These are phyloP conservation scores for Gamarada debralockiae DNA, from an alignment of 495 filamentous ascomycete species.

Conservation along the genomic window DNA sequence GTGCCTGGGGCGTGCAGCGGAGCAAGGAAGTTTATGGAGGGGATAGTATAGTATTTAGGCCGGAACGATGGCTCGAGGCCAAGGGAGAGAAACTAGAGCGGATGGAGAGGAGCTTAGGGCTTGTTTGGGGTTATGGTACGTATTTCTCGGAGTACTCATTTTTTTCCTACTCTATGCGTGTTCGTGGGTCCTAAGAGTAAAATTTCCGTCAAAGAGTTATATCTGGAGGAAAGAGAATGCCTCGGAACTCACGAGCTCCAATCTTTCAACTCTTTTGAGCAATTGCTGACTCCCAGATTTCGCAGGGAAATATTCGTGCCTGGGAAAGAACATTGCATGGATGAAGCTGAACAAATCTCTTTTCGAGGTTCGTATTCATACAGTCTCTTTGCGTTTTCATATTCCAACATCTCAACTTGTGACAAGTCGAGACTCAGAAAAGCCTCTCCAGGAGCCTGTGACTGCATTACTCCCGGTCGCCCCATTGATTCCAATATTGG, in stretches of 20 bases:
- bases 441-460: too few relatives aligned
- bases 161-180: too few relatives aligned
- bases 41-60: constrained; percentile 45
- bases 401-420: too few relatives aligned
- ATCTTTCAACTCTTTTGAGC: too few relatives aligned
- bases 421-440: too few relatives aligned
- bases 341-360: constrained; percentile 51
- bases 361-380: constrained; percentile 46
- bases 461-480: too few relatives aligned
- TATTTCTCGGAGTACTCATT: too few relatives aligned
- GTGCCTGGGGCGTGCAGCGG: constrained; percentile 25
- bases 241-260: too few relatives aligned
- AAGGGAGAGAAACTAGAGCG: constrained; percentile 27
- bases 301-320: constrained; percentile 39
- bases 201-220: too few relatives aligned
- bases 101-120: constrained; percentile 33
- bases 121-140: constrained; percentile 41
- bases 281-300: too few relatives aligned
- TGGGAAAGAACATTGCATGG: constrained; percentile 40
- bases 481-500: not conserved
- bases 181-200: too few relatives aligned
- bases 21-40: constrained; percentile 40
- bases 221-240: too few relatives aligned
- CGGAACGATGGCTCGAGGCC: constrained; percentile 52
- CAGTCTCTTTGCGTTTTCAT: not conserved